phyloP scores from a whole-genome alignment of 2,329 filamentous ascomycete species.

The Paecilomyces variotii region DNA sequence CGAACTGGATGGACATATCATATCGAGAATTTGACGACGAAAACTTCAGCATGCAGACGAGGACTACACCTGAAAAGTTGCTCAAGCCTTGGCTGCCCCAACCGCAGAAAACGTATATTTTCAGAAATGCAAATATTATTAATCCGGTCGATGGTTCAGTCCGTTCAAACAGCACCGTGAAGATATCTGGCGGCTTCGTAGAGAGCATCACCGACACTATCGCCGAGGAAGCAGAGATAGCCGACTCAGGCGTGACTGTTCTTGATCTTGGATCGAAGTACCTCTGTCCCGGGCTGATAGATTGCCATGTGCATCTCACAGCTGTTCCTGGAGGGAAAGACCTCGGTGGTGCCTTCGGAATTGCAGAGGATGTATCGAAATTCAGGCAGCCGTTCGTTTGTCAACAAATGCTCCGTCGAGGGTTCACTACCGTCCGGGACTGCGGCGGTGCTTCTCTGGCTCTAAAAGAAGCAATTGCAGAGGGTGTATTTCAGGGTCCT shows the following conservation, averaged over 20 bases:
- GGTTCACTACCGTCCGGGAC: constrained; percentile 53
- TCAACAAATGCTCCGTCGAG: constrained; percentile 45
- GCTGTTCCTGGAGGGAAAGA: constrained; percentile 34
- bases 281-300: constrained; percentile 45
- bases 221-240: background rate
- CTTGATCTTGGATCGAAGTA: constrained; percentile 40
- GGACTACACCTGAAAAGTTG: background rate
- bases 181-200: constrained; percentile 29
- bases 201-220: constrained; percentile 10
- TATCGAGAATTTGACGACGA: background rate
- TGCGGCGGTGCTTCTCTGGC: constrained; percentile 50
- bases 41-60: background rate
- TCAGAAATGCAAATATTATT: constrained; percentile 40
- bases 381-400: constrained; percentile 6
- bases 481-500: constrained; percentile 49
- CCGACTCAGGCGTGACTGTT: constrained; percentile 12
- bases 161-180: constrained; percentile 21
- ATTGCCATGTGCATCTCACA: constrained; percentile 45
- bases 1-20: background rate
- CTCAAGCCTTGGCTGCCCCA: constrained; percentile 19
- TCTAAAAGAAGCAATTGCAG: constrained; percentile 45
- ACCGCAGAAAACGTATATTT: constrained; percentile 18
- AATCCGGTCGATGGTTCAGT: constrained; percentile 31
- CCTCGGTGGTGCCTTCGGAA: constrained; percentile 12
- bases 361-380: background rate